phyloP scores from a whole-genome alignment of 179 eudicot genomes.

The Beta macrorhiza region DNA sequence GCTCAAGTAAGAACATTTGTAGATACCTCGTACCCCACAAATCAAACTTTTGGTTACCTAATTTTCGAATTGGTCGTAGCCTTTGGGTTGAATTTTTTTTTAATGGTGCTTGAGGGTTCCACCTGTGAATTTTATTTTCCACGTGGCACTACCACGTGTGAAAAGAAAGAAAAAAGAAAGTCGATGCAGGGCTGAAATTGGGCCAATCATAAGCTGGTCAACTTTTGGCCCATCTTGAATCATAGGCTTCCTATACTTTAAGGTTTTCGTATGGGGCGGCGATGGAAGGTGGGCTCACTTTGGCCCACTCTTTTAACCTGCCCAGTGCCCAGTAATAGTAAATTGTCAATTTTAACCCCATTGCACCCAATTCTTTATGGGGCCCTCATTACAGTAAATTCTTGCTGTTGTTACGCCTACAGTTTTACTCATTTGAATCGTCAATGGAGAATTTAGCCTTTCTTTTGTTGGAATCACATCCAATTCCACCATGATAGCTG shows the following conservation, averaged over 20 bases:
- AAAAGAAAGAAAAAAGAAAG: background rate
- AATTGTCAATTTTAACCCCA: background rate
- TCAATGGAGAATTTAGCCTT: background rate
- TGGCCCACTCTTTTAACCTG: conserved; percentile 31
- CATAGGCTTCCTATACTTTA: background rate
- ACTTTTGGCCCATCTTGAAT: conserved; percentile 21
- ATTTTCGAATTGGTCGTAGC: background rate
- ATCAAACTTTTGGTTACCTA: conserved; percentile 18
- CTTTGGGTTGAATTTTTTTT: background rate
- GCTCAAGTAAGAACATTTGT: background rate
- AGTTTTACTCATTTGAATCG: background rate
- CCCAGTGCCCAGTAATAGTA: conserved; percentile 18
- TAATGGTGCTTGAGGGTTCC: background rate
- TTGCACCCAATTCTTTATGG: conserved; percentile 1
- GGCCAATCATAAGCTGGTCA: conserved; percentile 24
- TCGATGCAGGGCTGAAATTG: conserved; percentile 7
- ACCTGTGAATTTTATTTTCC: background rate
- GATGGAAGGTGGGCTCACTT: background rate
- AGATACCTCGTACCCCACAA: conserved; percentile 15
- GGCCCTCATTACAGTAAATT: conserved; percentile 14
- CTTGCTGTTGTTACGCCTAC: background rate
- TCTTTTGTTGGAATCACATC: background rate
- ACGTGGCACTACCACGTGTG: conserved; percentile 12
- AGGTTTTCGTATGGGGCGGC: conserved; percentile 11
- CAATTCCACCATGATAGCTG: too few species aligned